Percentiles rank a stretch among this genome's conserved stretches.
These are phyloP conservation scores for Alternaria dauci DNA, from an alignment of 2,329 filamentous ascomycete genomes.

Conservation along the genomic window DNA sequence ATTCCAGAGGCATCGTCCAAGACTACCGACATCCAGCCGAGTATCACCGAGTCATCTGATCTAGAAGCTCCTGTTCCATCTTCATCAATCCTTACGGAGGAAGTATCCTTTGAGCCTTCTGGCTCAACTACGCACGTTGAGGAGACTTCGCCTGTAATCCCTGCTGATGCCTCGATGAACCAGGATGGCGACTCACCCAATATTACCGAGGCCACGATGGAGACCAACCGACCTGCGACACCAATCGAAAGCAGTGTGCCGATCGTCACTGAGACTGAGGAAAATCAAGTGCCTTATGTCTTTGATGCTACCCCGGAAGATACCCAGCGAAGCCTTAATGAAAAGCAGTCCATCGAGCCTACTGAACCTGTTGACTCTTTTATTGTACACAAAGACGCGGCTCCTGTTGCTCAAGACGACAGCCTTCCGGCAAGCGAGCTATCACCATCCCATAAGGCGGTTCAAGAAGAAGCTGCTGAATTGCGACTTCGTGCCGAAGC, in stretches of 20 bases:
- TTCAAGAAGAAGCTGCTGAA: slow-evolving; percentile 39
- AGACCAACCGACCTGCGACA: slow-evolving; percentile 6
- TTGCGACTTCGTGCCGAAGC: slow-evolving; percentile 39
- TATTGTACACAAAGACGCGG: neutral
- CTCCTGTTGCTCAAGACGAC: neutral
- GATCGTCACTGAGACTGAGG: neutral
- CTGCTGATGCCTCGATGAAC: slow-evolving; percentile 3
- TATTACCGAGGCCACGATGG: neutral
- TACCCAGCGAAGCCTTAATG: neutral
- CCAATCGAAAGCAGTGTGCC: neutral
- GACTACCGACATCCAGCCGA: slow-evolving; percentile 6
- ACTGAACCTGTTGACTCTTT: slow-evolving; percentile 1
- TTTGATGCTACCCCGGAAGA: slow-evolving; percentile 7
- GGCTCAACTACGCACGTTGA: slow-evolving; percentile 6
- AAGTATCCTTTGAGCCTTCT: neutral
- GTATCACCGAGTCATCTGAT: neutral
- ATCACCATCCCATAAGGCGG: slow-evolving; percentile 36
- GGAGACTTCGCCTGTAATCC: slow-evolving; percentile 2
- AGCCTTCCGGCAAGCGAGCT: slow-evolving; percentile 8
- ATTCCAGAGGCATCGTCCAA: neutral
- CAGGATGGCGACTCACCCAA: neutral
- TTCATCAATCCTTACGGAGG: neutral
- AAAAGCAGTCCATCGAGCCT: slow-evolving; percentile 3
- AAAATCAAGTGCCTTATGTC: neutral
- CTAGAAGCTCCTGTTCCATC: neutral